Base-by-base conservation (phyloP, 176 grass and related monocot genomes). In the Elaeis guineensis region DNA sequence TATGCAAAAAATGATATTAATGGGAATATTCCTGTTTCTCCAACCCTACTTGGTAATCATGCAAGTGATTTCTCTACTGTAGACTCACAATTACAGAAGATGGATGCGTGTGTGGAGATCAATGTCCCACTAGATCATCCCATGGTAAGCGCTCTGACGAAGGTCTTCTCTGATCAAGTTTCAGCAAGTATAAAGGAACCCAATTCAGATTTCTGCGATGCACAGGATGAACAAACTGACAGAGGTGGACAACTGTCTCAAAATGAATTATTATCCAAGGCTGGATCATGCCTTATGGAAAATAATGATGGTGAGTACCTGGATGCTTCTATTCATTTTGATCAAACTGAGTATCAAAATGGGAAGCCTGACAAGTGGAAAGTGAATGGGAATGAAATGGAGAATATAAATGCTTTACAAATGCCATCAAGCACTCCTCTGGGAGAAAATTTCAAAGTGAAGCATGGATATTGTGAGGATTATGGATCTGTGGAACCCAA, bases 251-350 rank as follows among this genome's bases (percentile, higher is more conserved):
- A 19, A 12, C 20, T 61, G 24, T 32, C 58, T 39, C 58, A 61
- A 30, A 61, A 39, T 61, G 16, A 29, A 35, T 25, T 23, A 35
- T 61, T 19, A 61, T 61, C 8, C 18, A 18, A 19, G 58, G 16
- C 17, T 39, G 16, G 19, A 56, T 21, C 35, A 44, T 44, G 35
- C 19, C 21, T 56, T 14, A 56, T 56, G 19, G 83, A 77, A 73
- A 74, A 65, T 69, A 66, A 75, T 65, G 49, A 69, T 57, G 58
- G 68, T 57, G 83, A 81, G 39, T 76, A 70, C 16, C 73, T 77
- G 51, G 78, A 86, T 49, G 74, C 78, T 67, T 86, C 79, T 75
- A 23, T 66, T 7, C 75, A 69, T 70, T 74, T 69, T 70, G 63
- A 51, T 69, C 77, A 74, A 62, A 29, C 73, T 65, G 73, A 86